Evolutionary conservation across 768 basidiomycete species (phyloP).

Genomic region (Boletus vinaceobasis): DNA sequence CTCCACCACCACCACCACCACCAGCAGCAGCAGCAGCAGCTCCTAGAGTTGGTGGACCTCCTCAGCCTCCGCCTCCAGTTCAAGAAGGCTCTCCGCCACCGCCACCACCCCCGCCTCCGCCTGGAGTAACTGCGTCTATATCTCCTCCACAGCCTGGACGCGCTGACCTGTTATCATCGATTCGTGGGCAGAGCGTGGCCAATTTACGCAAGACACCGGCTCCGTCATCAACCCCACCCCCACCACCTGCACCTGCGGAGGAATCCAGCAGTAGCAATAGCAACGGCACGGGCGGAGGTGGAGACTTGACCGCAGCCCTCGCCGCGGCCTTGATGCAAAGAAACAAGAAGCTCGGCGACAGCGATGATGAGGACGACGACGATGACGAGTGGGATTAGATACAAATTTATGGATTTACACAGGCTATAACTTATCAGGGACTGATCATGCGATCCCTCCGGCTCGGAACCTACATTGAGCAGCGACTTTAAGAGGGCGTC

Average conservation of each 20-base stretch:
- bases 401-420: conserved; percentile 6
- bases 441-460: not conserved
- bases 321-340: conserved; percentile 79
- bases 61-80: conserved; percentile 36
- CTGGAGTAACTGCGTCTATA: conserved; percentile 23
- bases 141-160: conserved; percentile 59
- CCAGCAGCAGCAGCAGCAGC: too few relatives aligned
- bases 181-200: conserved; percentile 77
- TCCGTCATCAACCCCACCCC: conserved; percentile 33
- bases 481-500: not conserved
- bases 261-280: conserved; percentile 30
- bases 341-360: conserved; percentile 86
- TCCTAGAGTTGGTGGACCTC: conserved; percentile 27
- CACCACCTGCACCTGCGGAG: conserved; percentile 32
- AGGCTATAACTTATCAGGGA: conserved; percentile 9
- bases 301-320: conserved; percentile 77
- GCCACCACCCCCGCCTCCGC: conserved; percentile 38
- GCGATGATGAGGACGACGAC: conserved; percentile 76
- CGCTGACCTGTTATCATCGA: conserved; percentile 67
- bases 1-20: too few relatives aligned
- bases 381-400: conserved; percentile 59
- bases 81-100: conserved; percentile 30
- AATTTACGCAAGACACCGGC: conserved; percentile 55
- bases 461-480: not conserved
- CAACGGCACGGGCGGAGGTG: conserved; percentile 41